Evolutionary conservation across 768 basidiomycete species (phyloP).

Genomic region (Collybia sordida): DNA sequence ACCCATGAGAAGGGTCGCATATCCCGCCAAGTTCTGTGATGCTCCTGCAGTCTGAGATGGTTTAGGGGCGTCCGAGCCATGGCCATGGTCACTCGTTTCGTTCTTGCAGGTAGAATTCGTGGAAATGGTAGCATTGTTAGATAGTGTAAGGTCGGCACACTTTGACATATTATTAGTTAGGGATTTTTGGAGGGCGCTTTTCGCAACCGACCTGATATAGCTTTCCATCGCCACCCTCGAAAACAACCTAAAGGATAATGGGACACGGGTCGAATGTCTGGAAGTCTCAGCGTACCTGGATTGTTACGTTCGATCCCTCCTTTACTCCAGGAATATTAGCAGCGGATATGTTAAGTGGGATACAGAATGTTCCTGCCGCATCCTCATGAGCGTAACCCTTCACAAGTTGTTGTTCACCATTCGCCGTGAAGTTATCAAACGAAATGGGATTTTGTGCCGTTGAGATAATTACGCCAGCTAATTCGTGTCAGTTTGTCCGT

Average conservation of each 20-base stretch:
- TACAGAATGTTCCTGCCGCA: slow-evolving; percentile 60
- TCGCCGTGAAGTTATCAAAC: slow-evolving; percentile 57
- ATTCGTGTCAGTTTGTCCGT: too few relatives aligned
- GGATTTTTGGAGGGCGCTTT: not conserved
- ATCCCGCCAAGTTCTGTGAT: not conserved
- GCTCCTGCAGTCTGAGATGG: slow-evolving; percentile 11
- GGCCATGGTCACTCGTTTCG: slow-evolving; percentile 19
- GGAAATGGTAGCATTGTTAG: slow-evolving; percentile 46
- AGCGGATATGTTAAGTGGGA: slow-evolving; percentile 57
- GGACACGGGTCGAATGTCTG: not conserved
- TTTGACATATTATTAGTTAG: not conserved
- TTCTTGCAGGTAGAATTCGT: slow-evolving; percentile 39
- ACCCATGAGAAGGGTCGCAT: not conserved
- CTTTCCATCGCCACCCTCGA: slow-evolving; percentile 63
- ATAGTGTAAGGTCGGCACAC: slow-evolving; percentile 77
- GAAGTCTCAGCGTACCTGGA: slow-evolving; percentile 38
- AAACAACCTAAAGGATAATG: slow-evolving; percentile 59
- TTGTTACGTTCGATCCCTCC: slow-evolving; percentile 70
- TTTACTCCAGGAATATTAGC: slow-evolving; percentile 42
- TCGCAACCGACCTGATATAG: slow-evolving; percentile 56
- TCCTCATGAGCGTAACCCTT: slow-evolving; percentile 45
- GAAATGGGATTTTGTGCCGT: slow-evolving; percentile 57
- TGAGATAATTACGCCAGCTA: slow-evolving; percentile 56
- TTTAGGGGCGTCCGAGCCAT: slow-evolving; percentile 6
- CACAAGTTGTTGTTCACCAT: slow-evolving; percentile 29